Evolutionary conservation across 805 yeast genomes (phyloP), one percentile per base, ranked within the genome.

Genomic region (Ogataea populi-albae): DNA sequence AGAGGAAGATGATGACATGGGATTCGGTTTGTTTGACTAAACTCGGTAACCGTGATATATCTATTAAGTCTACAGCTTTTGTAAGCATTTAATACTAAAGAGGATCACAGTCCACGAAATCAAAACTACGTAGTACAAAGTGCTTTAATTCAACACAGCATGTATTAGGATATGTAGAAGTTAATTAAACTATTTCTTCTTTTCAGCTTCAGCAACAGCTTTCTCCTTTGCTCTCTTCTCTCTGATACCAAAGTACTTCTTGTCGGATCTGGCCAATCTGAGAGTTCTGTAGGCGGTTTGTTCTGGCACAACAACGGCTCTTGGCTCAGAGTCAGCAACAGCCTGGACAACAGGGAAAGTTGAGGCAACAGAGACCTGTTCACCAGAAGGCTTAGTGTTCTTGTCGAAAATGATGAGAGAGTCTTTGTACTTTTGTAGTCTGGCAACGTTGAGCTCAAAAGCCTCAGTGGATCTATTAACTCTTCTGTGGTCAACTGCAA

Each of bases 401-500:
- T 86, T 86, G 77, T 93, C 96, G 77, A 93, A 89, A 66, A 93
- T 81, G 62, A 93, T 89, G 71, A 93, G 79, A 75, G 91, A 89
- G 64, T 95, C 75, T 75, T 82, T 78, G 94, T 87, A 93, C 73
- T 86, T 96, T 77, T 86, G 75, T 71, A 93, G 83, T 81, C 98
- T 87, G 69, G 80, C 86, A 64, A 93, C 97, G 76, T 93, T 93
- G 59, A 78, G 74, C 68, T 91, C 93, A 61, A 88, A 86, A 65
- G 85, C 88, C 78, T 89, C 98, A 62, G 85, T 85, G 62, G 89
- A 81, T 79, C 86, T 89, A 95, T 93, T 93, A 69, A 83, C 91
- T 77, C 98, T 89, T 81, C 98, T 91, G 91, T 86, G 95, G 79
- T 93, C 98, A 65, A 91, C 98, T 61, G 98, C 87, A 64, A 93